Evolutionary conservation across 1,284 basidiomycete species (phyloP), one percentile per base, ranked within the genome.

Genomic region (Puccinia coronata): DNA sequence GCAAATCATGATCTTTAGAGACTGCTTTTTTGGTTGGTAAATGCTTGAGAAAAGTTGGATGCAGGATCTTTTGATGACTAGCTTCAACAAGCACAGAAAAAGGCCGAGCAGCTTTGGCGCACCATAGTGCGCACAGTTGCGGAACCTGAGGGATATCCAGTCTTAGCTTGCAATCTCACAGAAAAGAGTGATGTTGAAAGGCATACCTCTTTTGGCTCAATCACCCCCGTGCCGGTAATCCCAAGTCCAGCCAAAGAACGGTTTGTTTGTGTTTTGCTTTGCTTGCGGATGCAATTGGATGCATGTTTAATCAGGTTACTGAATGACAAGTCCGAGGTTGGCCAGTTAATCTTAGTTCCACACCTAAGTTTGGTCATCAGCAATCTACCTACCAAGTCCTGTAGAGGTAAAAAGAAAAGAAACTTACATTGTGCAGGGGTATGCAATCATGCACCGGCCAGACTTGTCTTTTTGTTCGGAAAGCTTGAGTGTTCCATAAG

Each of bases 401-500:
- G 18, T 20, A 39, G 34, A 4, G 39, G 41, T 39, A 39, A n/a
- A 36, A 36, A 18, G 18, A 6, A 57, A 57, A 8, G 6, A 57
- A 31, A 39, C 25, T 39, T 11, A 65, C 23, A n/a, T n/a, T 65
- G 36, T 65, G 61, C 61, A 65, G 41, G 61, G 61, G 39, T 65
- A 65, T 39, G 61, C 61, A 39, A 65, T 65, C 61, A 65, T 65
- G 28, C 39, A n/a, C 39, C 39, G 14, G 14, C 61, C 61, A 39
- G 36, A 16, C 16, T 47, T 47, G 43, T 47, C 39, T 8, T 8
- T 8, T 16, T 47, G 43, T 8, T 47, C 43, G 16, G 43, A 47
- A 16, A 47, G 43, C 43, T 47, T 16, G 43, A 16, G 43, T 47
- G 16, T 16, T 16, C 8, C 9, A 16, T 47, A 47, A 16, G 43